A percentile compares a stretch with the other conserved stretches of the same genome.
Conservation (phyloP, 2,329 filamentous ascomycete genomes). For the Rhexocercosporidium sp. region DNA sequence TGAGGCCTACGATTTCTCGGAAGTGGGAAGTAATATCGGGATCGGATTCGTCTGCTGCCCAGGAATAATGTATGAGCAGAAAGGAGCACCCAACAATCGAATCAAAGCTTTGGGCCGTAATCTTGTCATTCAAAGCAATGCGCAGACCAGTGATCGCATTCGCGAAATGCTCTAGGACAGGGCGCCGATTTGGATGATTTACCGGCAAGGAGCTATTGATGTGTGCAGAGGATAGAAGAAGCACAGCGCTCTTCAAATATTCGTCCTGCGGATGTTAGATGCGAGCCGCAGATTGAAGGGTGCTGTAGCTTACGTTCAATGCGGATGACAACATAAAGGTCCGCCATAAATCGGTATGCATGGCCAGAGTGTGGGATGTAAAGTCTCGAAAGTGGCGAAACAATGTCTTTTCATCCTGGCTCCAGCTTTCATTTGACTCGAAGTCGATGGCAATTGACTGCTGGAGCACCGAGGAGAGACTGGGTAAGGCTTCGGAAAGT, state of each 20-base stretch:
- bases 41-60: constrained; percentile 7
- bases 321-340: constrained; percentile 8
- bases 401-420: constrained; percentile 11
- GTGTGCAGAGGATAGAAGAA: constrained; percentile 16
- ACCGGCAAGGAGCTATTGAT: constrained; percentile 15
- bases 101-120: constrained; percentile 15
- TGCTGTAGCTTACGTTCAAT: constrained; percentile 1
- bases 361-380: constrained; percentile 13
- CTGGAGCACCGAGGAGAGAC: neutral
- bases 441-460: constrained; percentile 4
- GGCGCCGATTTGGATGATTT: constrained; percentile 1
- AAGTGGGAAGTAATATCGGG: neutral
- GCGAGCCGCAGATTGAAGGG: too few species aligned
- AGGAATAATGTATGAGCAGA: constrained; percentile 18
- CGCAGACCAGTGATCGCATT: constrained; percentile 17
- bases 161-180: constrained; percentile 7
- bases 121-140: constrained; percentile 4
- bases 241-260: constrained; percentile 17
- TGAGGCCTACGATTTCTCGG: neutral
- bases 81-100: constrained; percentile 17
- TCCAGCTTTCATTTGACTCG: constrained; percentile 1
- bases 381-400: constrained; percentile 17
- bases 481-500: neutral
- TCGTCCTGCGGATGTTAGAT: constrained; percentile 15
- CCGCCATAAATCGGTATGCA: constrained; percentile 9